Evolutionary conservation across 257 asterid species (phyloP).

Genomic region (Nicotiana tomentosiformis): DNA sequence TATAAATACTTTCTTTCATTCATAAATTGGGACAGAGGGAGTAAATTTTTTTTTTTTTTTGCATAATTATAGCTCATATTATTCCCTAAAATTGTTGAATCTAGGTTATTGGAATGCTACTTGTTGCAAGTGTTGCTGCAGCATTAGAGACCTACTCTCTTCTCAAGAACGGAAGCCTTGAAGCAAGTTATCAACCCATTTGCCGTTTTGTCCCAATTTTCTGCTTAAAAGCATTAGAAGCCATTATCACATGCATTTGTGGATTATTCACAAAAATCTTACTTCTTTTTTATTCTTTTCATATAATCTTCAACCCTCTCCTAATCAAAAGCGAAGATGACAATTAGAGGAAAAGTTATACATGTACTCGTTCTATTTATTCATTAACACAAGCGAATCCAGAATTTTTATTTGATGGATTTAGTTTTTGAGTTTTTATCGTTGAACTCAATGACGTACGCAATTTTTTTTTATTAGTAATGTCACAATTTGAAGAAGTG

Average conservation of each 20-base stretch:
- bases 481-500: too few relatives aligned
- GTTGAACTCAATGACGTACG: too few relatives aligned
- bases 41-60: not conserved
- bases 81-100: not conserved
- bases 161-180: not conserved
- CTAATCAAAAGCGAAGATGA: not conserved
- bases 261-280: not conserved
- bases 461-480: too few relatives aligned
- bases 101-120: not conserved
- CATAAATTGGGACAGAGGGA: too few relatives aligned
- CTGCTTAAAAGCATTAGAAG: not conserved
- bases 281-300: constrained; percentile 8
- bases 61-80: not conserved
- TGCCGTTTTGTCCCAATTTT: not conserved
- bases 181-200: not conserved
- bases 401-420: too few relatives aligned
- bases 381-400: too few relatives aligned
- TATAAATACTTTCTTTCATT: too few relatives aligned
- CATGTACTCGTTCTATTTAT: too few relatives aligned
- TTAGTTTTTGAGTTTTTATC: too few relatives aligned
- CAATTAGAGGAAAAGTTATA: not conserved
- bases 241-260: not conserved
- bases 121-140: not conserved
- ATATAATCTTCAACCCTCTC: constrained; percentile 4
- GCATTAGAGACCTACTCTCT: not conserved